Conservation (phyloP, 345 rosid genomes). For the Noccaea bulbosa region DNA sequence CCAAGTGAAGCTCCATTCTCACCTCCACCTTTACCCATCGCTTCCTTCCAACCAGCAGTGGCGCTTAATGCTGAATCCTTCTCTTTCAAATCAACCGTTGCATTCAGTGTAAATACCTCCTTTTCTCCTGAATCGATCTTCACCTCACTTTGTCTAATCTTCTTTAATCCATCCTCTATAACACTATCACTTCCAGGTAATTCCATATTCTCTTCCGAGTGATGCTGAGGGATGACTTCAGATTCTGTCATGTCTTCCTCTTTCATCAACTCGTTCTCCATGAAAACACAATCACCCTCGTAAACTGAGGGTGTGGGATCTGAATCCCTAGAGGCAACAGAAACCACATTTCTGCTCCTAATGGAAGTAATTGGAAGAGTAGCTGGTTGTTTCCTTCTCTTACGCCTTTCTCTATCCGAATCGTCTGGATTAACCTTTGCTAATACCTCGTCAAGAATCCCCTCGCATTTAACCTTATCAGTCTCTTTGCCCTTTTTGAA, state of each 20-base stretch:
- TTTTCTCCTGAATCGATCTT: conserved; percentile 46
- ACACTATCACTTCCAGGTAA: conserved; percentile 29
- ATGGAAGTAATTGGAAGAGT: conserved; percentile 7
- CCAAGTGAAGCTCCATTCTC: conserved; percentile 40
- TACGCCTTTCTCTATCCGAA: conserved; percentile 65
- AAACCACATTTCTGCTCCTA: conserved; percentile 39
- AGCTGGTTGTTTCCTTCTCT: conserved; percentile 50
- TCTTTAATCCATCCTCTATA: conserved; percentile 36
- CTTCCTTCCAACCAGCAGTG: conserved; percentile 81
- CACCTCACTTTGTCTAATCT: conserved; percentile 34
- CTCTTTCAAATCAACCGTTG: conserved; percentile 60
- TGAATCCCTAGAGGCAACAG: conserved; percentile 15
- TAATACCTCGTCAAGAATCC: conserved; percentile 75
- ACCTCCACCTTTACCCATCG: conserved; percentile 48
- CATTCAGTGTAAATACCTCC: conserved; percentile 61
- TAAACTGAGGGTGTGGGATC: conserved; percentile 10
- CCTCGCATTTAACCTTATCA: conserved; percentile 64
- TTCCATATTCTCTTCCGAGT: conserved; percentile 32
- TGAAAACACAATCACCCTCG: conserved; percentile 32
- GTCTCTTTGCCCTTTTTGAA: conserved; percentile 69
- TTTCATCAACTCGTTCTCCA: conserved; percentile 39
- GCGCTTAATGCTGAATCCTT: conserved; percentile 76
- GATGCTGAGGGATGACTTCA: conserved; percentile 24
- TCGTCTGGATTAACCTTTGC: conserved; percentile 86
- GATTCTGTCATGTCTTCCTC: conserved; percentile 39